A percentile compares a stretch with the other conserved stretches of the same genome.
Evolutionary conservation across 495 filamentous ascomycete genomes (phyloP).

Genomic region (Tetracladium setigerum): DNA sequence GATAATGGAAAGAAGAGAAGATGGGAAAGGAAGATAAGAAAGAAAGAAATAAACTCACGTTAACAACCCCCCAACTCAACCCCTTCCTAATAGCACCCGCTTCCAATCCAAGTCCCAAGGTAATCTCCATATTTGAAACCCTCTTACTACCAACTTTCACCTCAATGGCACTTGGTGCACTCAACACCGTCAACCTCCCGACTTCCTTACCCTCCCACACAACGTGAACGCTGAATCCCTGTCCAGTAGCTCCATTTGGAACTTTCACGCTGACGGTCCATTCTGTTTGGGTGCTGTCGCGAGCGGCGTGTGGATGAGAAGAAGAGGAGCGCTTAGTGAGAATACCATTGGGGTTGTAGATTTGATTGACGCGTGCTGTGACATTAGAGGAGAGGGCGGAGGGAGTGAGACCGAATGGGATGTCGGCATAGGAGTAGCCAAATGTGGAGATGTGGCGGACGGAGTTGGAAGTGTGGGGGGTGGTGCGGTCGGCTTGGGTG

Average conservation of each 20-base stretch:
- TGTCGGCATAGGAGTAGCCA: slow-evolving; percentile 54
- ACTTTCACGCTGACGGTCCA: slow-evolving; percentile 31
- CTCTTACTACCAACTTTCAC: slow-evolving; percentile 19
- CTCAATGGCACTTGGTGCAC: slow-evolving; percentile 20
- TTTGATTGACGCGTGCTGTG: background rate
- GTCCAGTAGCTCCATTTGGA: slow-evolving; percentile 26
- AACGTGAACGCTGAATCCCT: slow-evolving; percentile 28
- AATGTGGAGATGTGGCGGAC: slow-evolving; percentile 23
- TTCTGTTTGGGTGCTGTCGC: slow-evolving; percentile 30
- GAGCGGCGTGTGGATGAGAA: background rate
- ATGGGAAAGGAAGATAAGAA: no score
- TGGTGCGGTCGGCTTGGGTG: slow-evolving; percentile 9
- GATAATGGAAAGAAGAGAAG: no score
- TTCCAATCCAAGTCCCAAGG: slow-evolving; percentile 10
- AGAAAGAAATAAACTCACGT: no score
- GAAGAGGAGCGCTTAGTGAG: background rate
- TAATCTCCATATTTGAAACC: slow-evolving; percentile 18
- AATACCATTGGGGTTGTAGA: background rate
- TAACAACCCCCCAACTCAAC: slow-evolving; percentile 27
- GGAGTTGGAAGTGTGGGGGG: slow-evolving; percentile 28
- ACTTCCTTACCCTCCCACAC: slow-evolving; percentile 24
- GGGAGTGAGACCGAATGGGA: slow-evolving; percentile 11
- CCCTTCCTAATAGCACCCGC: slow-evolving; percentile 31
- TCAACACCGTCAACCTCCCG: slow-evolving; percentile 27
- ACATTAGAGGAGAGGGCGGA: background rate